Base-by-base conservation (phyloP, 257 asterid genomes). In the Eucommia ulmoides region DNA sequence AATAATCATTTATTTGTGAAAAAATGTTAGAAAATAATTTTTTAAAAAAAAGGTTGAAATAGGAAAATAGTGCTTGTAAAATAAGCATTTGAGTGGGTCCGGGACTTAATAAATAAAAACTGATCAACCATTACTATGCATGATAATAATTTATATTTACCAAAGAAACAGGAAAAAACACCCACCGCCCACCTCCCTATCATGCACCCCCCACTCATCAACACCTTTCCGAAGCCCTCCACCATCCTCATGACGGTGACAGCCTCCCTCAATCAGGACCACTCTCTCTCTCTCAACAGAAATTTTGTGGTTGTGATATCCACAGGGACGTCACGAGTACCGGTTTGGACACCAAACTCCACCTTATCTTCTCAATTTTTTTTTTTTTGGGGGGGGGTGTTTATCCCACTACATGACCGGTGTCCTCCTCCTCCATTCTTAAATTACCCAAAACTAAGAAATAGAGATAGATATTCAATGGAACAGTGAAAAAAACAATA, bases 141-240 rank as follows among this genome's bases (percentile, higher is more conserved):
- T n/a, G n/a, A n/a, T n/a, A n/a, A n/a, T n/a, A n/a, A n/a, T n/a
- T n/a, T n/a, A n/a, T n/a, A n/a, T n/a, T n/a, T n/a, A n/a, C n/a
- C 17, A 5, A 42, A 42, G n/a, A 38, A 7, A 19, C 20, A 15
- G 42, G 2, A 47, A 56, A 50, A 45, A 61, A 47, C 24, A 25
- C 8, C 18, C 65, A 51, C 62, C 74, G 70, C 65, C 74, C 65
- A 66, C 56, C 63, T 55, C 55, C 67, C 60, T 48, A 58, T 62
- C 73, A 53, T 38, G 22, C 58, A 61, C 46, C 33, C 22, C 50
- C 72, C 63, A 70, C 72, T 56, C 56, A 18, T 45, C 49, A 61
- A 25, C 63, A 54, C 29, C 7, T 53, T 56, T 55, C 33, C n/a
- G 54, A 65, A 62, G 50, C 41, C 42, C 61, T 24, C 62, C 62